Evolutionary conservation across 768 basidiomycete species (phyloP), one percentile per base, ranked within the genome.

Genomic region (Auricularia sp.): DNA sequence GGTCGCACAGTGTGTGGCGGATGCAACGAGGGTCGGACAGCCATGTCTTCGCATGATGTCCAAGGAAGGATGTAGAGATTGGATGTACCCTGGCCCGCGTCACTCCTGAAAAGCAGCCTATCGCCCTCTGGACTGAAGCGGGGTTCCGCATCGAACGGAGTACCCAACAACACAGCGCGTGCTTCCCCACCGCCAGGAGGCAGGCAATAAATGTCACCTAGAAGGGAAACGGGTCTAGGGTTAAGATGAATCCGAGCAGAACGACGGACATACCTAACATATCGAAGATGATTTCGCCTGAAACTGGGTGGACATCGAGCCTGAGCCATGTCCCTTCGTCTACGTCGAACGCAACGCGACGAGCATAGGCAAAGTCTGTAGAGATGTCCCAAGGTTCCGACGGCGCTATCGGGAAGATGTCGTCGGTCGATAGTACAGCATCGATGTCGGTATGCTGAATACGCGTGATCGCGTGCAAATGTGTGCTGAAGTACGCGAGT

Each of bases 71-170:
- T 77, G 87, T 87, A 90, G 7, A 90, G 86, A 69, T 90, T 90
- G 69, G 89, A 87, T 18, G 88, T 76, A 3, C 89, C 89, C 2
- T 87, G 77, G 39, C 79, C 87, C 7, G 88, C 88, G 72, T 90
- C 88, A 62, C 88, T 89, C 67, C 82, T 80, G 71, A 87, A 90
- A 3, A 84, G 84, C n/a, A 90, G 65, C 56, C 78, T 76, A 64
- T 85, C 81, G 0, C 89, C 88, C 47, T 79, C 73, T 0, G 89
- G 86, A 3, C 87, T 88, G 75, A 90, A 90, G 66, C 81, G 86
- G 0, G 88, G 88, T 71, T 90, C 86, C 0, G 86, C 80, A 68
- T 90, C 88, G 67, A 85, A 80, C 11, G 89, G 89, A n/a, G 88
- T 76, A 2, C 89, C 89, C 0, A 78, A 75, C 29, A 88, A 75